A percentile compares a stretch with the other conserved stretches of the same genome.
Conservation (phyloP, 1,139 yeast genomes). For the Entelexis paramagnoliae region DNA sequence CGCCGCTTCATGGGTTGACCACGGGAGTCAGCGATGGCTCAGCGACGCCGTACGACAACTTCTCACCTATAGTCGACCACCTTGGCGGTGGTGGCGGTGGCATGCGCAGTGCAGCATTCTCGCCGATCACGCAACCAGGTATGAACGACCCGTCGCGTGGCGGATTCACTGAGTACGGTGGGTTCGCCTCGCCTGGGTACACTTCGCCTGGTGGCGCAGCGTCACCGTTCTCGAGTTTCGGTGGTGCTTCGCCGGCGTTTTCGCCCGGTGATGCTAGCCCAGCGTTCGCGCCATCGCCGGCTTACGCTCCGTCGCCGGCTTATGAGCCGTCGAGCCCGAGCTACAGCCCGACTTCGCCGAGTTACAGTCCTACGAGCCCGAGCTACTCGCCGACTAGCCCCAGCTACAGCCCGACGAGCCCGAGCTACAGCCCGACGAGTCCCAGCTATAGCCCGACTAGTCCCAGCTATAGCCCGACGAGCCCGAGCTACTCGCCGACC, state of each 20-base stretch:
- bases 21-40: slow-evolving; percentile 56
- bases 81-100: slow-evolving; percentile 43
- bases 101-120: slow-evolving; percentile 61
- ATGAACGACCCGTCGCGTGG: slow-evolving; percentile 64
- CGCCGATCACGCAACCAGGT: slow-evolving; percentile 88
- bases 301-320: slow-evolving; percentile 51
- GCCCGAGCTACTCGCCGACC: slow-evolving; percentile 44
- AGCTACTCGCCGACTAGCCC: slow-evolving; percentile 50
- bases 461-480: slow-evolving; percentile 24
- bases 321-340: slow-evolving; percentile 51
- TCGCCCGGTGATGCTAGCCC: slow-evolving; percentile 56
- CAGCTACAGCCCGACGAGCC: slow-evolving; percentile 34
- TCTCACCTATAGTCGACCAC: slow-evolving; percentile 64
- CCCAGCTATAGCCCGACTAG: slow-evolving; percentile 59
- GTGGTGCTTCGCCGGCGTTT: slow-evolving; percentile 57
- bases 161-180: slow-evolving; percentile 88
- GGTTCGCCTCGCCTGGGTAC: slow-evolving; percentile 47
- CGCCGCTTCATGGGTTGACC: slow-evolving; percentile 14
- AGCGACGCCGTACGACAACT: slow-evolving; percentile 84
- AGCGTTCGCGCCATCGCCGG: slow-evolving; percentile 52
- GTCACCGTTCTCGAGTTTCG: slow-evolving; percentile 50
- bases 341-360: slow-evolving; percentile 48
- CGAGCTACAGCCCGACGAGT: slow-evolving; percentile 49
- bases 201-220: slow-evolving; percentile 62
- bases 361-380: slow-evolving; percentile 49